Base-by-base conservation (phyloP, 495 filamentous ascomycete genomes). In the Penicillium pancosmium region DNA sequence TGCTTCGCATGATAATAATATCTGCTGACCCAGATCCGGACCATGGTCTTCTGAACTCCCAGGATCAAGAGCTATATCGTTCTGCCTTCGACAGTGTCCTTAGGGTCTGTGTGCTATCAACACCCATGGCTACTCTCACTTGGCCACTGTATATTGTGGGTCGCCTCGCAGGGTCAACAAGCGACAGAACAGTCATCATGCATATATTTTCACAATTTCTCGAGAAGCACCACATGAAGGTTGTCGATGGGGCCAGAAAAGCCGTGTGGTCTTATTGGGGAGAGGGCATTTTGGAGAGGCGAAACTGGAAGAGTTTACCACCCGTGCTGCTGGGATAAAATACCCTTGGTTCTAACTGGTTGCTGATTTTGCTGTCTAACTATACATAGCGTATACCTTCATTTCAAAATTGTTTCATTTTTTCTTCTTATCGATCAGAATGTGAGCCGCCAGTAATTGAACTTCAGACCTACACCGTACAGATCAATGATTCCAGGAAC, bases 401-500 rank as follows among this genome's bases (percentile, higher is more conserved):
- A n/a, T 13, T 38, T 38, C 15, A 38, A 38, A 31, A 8, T 7
- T 31, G 27, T 31, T 31, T 31, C 8, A 31, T 31, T 31, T 31
- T 31, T 31, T 31, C 27, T 31, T 31, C 27, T 31, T 31, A 31
- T 31, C 27, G 4, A 31, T 31, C 27, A 6, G 8, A 31, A 31
- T 31, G 0, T 0, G 27, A 31, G 27, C 5, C 6, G 8, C 27
- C 36, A 12, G 15, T 38, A 4, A 38, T 38, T 38, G 9, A 38
- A 12, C 12, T 6, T 38, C 36, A 38, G 36, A 44, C 7, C 36
- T 46, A 23, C 5, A 8, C 67, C 80, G 58, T 68, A 19, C 68
- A 47, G 34, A 78, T 63, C 56, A 71, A 63, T 2, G 44, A 36
- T 23, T 59, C 38, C 51, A 80, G 62, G 54, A 75, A 81, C 1